Evolutionary conservation across 192 early-diverging fungal species (phyloP).

Genomic region (Gigaspora rosea): DNA sequence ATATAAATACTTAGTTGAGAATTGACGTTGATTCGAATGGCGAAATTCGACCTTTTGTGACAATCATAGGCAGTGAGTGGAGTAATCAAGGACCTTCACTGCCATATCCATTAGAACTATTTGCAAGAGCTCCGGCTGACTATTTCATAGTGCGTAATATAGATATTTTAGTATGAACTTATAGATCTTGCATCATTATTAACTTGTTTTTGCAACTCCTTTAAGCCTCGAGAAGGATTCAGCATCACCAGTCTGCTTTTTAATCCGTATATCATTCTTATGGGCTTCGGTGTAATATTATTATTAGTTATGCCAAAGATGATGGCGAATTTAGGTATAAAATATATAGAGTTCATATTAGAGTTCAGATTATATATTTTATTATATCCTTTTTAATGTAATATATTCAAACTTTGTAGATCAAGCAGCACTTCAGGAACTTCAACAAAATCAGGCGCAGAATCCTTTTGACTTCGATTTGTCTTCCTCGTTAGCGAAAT

Average conservation of each 20-base stretch:
- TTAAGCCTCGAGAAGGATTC: slow-evolving; percentile 56
- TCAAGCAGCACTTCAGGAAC: slow-evolving; percentile 50
- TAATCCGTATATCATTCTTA: slow-evolving; percentile 64
- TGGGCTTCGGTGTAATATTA: slow-evolving; percentile 55
- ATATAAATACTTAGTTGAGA: slow-evolving; percentile 41
- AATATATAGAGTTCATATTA: background rate
- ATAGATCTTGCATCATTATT: background rate
- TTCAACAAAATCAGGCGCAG: slow-evolving; percentile 48
- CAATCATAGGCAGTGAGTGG: slow-evolving; percentile 52
- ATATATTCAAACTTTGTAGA: slow-evolving; percentile 37
- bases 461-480: slow-evolving; percentile 52
- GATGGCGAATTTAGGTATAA: slow-evolving; percentile 51
- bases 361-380: background rate
- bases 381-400: background rate
- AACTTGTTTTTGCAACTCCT: background rate
- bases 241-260: slow-evolving; percentile 52
- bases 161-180: background rate
- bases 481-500: slow-evolving; percentile 42
- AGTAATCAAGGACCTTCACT: slow-evolving; percentile 44
- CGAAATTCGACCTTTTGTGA: slow-evolving; percentile 40
- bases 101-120: slow-evolving; percentile 49
- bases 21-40: slow-evolving; percentile 46
- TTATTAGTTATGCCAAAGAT: slow-evolving; percentile 60
- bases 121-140: slow-evolving; percentile 42
- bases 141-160: slow-evolving; percentile 53